Conservation (phyloP, 768 basidiomycete species). For the Leccinum subgranulosum region DNA sequence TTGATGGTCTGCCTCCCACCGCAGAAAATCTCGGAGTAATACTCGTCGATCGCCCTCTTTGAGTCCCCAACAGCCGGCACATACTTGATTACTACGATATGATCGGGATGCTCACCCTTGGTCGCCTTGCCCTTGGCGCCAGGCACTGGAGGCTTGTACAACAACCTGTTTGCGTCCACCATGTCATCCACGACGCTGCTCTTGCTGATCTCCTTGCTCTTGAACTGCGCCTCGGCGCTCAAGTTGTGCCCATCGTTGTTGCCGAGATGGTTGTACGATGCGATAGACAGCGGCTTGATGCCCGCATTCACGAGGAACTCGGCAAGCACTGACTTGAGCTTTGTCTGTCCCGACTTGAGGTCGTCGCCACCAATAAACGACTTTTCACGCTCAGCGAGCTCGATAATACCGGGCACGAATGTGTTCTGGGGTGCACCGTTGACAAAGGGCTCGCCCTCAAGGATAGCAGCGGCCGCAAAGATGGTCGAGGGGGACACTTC, state of each 20-base stretch:
- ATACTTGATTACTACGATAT: conserved; percentile 96
- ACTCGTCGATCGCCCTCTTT: conserved; percentile 99
- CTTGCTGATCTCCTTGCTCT: conserved; percentile 98
- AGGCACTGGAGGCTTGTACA: conserved; percentile 79
- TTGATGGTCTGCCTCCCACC: conserved; percentile 93
- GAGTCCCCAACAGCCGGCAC: conserved; percentile 96
- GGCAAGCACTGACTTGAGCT: conserved; percentile 94
- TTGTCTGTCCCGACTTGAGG: conserved; percentile 96
- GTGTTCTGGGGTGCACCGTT: conserved; percentile 99
- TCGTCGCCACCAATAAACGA: conserved; percentile 98
- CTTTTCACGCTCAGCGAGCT: conserved; percentile 82
- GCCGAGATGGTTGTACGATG: conserved; percentile 97
- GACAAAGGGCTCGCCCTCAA: conserved; percentile 93
- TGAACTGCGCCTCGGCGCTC: conserved; percentile 89
- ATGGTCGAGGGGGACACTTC: conserved; percentile 97
- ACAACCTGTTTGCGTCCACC: conserved; percentile 85
- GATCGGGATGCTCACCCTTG: conserved; percentile 97
- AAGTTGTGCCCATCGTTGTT: conserved; percentile 97
- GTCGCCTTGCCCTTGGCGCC: conserved; percentile 51
- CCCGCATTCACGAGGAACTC: conserved; percentile 99
- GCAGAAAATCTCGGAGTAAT: conserved; percentile 97
- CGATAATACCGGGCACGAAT: conserved; percentile 92
- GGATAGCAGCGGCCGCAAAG: conserved; percentile 93
- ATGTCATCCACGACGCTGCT: conserved; percentile 97
- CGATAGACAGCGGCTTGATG: conserved; percentile 96